Evolutionary conservation across 257 asterid genomes (phyloP), one percentile per base, ranked within the genome.

Genomic region (Salvia rosmarinus): DNA sequence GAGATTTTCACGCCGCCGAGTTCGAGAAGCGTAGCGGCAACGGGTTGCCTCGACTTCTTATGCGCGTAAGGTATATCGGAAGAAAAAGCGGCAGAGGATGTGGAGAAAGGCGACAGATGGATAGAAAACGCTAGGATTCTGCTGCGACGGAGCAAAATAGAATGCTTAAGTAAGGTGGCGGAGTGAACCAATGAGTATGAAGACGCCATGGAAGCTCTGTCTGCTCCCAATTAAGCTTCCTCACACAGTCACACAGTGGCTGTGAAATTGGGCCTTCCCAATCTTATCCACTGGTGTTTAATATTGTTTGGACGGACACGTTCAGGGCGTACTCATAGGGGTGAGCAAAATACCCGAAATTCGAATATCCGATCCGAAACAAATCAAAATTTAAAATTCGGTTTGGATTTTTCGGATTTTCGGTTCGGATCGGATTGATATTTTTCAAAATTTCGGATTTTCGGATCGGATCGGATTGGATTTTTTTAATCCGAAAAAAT

Each of bases 1-100:
- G 88, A 37, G 64, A 91, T 30, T 75, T 77, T 80, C 75, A 82
- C 67, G n/a, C 96, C 95, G 3, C 88, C 95, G 46, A 91, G 86
- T 21, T 91, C 88, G 14, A 91, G 68, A 76, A 83, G 85, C 52
- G 89, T 83, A 47, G 89, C 84, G 12, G 87, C 67, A 13, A 79
- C 67, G 1, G 89, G 81, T 35, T 68, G 83, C 78, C 76, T 82
- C 79, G 80, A 80, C 78, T 70, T 83, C 68, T 70, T 76, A 55
- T 3, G 80, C 56, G 42, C 10, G 54, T 71, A 68, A 70, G 11
- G 61, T 30, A 32, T 68, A 56, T 74, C 82, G 3, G 81, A 21
- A 12, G 75, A 62, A 73, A 57, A 47, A 62, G 76, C 39, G 25
- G 82, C 71, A 28, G 89, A 66, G 16, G 85, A 74, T 34, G 84